Evolutionary conservation across 2,329 filamentous ascomycete genomes (phyloP), one percentile per base, ranked within the genome.

Genomic region (Penicillium sp.): DNA sequence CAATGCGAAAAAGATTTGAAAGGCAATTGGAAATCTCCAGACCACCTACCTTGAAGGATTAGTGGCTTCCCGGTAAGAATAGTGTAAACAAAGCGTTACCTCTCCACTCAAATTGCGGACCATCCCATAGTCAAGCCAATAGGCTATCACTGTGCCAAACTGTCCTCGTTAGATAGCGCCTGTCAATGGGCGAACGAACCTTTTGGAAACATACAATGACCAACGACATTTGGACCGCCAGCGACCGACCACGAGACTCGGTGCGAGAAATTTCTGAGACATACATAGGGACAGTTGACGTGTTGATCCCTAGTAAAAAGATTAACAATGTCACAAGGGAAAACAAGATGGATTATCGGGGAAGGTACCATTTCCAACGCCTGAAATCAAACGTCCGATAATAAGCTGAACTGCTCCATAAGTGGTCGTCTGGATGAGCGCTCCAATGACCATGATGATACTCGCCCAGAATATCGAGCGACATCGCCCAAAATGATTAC

Each of bases 331-430:
- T 33, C 9, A 9, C 30, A 33, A 33, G 30, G 30, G 30, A 4
- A 33, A 5, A 33, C 30, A 5, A 5, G 30, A 33, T 33, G 30
- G 4, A 33, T 33, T 33, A 33, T 33, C 30, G n/a, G 30, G 30
- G 30, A 33, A 33, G 9, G 35, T 38, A 37, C 81, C 82, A 63
- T 83, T 84, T 0, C 82, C 82, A 24, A 84, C 78, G 1, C 82
- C 82, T 1, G 77, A 63, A 42, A 75, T 60, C 24, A 84, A 79
- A n/a, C 82, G 75, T 8, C 82, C 82, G n/a, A 81, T 79, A 55
- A 84, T 81, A 79, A 85, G 82, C 56, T 82, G 75, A 6, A 78
- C 70, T 0, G 81, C 71, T 19, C 75, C 70, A 59, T 75, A 84
- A 0, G 81, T 73, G 5, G 79, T 73, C 54, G 79, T 80, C 62